Evolutionary conservation across 306 rosid species (phyloP).

Genomic region (Ormosia emarginata): DNA sequence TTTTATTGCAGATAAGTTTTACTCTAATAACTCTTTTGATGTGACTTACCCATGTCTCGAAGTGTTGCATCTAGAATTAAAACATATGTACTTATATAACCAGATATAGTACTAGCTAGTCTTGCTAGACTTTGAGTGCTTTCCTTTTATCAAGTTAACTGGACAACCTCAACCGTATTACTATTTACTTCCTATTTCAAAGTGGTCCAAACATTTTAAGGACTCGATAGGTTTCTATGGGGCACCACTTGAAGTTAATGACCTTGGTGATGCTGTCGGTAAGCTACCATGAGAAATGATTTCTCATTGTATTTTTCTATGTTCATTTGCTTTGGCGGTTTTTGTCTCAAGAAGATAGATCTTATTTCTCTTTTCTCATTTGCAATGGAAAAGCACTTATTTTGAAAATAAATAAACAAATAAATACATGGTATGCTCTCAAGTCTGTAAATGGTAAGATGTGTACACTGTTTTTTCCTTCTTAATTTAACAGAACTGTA

Average conservation of each 20-base stretch:
- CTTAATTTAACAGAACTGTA: background rate
- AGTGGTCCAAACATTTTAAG: slow-evolving; percentile 25
- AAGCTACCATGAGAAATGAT: background rate
- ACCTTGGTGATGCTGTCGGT: slow-evolving; percentile 6
- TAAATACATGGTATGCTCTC: background rate
- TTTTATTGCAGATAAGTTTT: background rate
- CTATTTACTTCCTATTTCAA: background rate
- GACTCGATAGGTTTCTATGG: background rate
- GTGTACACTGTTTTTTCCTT: background rate
- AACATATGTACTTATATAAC: background rate
- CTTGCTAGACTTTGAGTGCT: slow-evolving; percentile 16
- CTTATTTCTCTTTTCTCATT: background rate
- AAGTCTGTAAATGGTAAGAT: background rate
- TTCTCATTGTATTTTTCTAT: background rate
- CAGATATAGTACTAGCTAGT: background rate
- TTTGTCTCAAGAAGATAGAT: background rate
- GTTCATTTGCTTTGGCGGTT: background rate
- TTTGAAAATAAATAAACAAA: background rate
- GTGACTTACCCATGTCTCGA: background rate
- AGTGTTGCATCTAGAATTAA: slow-evolving; percentile 9
- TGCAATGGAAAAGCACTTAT: background rate
- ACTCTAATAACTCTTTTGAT: background rate
- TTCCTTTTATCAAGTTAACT: slow-evolving; percentile 11
- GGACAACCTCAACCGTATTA: slow-evolving; percentile 17
- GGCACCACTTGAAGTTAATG: background rate